Conservation (phyloP, 2,329 filamentous ascomycete species). For the Domatiomyces catenatus region DNA sequence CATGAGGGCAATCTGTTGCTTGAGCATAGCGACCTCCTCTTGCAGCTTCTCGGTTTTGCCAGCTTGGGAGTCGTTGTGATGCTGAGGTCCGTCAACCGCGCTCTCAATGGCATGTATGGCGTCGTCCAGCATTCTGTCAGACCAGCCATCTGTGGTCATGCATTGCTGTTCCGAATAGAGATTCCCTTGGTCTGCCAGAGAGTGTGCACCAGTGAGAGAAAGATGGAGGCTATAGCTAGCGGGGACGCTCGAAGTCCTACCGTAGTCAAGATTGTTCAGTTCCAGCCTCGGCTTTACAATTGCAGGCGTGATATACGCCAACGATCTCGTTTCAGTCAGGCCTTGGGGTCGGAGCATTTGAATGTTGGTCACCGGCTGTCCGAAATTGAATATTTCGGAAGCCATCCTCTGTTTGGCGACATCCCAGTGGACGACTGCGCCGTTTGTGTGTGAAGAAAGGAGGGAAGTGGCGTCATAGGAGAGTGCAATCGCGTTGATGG, state of each 20-base stretch:
- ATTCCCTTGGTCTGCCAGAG: conserved; percentile 27
- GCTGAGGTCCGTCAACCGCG: background rate
- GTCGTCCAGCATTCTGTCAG: conserved; percentile 14
- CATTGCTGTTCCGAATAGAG: conserved; percentile 12
- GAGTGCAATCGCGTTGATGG: conserved; percentile 52
- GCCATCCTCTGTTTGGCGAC: conserved; percentile 54
- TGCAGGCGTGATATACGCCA: conserved; percentile 38
- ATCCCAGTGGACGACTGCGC: conserved; percentile 69
- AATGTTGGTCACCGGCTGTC: conserved; percentile 70
- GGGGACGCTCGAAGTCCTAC: conserved; percentile 24
- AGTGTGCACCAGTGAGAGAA: conserved; percentile 25
- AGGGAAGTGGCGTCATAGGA: conserved; percentile 71
- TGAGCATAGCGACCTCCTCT: conserved; percentile 26
- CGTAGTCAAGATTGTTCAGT: conserved; percentile 23
- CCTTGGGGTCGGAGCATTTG: conserved; percentile 50
- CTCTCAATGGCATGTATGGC: conserved; percentile 13
- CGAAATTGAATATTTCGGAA: conserved; percentile 54
- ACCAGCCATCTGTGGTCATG: conserved; percentile 6
- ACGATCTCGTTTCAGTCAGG: conserved; percentile 24
- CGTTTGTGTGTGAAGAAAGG: conserved; percentile 65
- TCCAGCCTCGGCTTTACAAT: conserved; percentile 59
- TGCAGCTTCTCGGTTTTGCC: conserved; percentile 19
- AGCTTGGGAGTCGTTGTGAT: conserved; percentile 16
- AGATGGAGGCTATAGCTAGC: conserved; percentile 27
- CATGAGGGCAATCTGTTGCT: conserved; percentile 19